Conservation (phyloP, 2,329 filamentous ascomycete species). For the Fusarium goolgardi region DNA sequence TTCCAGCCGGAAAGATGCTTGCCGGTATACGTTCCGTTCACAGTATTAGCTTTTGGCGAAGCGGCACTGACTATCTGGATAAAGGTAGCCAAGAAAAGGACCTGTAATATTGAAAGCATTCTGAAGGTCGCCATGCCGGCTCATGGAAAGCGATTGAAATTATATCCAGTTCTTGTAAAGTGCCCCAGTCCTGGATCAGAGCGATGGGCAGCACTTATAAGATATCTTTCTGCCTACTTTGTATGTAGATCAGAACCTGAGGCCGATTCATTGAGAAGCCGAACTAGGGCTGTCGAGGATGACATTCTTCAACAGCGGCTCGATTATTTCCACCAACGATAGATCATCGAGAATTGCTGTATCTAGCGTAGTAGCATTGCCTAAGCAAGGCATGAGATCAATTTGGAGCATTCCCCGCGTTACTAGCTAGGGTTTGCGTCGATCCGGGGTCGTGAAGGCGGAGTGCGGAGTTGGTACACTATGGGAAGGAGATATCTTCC, state of each 20-base stretch:
- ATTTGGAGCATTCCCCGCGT: conserved; percentile 13
- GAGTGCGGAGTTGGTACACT: conserved; percentile 5
- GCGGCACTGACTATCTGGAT: neutral
- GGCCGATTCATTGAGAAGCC: neutral
- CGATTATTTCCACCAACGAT: conserved; percentile 34
- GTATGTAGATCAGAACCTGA: neutral
- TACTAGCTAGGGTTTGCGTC: conserved; percentile 3
- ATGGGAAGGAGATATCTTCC: conserved; percentile 10
- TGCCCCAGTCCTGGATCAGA: neutral
- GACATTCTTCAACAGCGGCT: neutral
- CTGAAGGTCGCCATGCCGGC: neutral
- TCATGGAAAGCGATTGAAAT: too few species aligned
- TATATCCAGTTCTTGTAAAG: neutral
- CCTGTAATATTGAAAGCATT: neutral
- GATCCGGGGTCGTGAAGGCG: conserved; percentile 26
- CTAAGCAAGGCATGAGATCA: neutral
- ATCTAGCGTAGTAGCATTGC: neutral
- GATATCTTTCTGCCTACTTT: neutral
- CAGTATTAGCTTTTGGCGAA: conserved; percentile 36
- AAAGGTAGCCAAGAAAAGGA: neutral
- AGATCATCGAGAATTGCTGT: neutral
- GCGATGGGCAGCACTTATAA: conserved; percentile 8
- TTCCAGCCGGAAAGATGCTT: conserved; percentile 49
- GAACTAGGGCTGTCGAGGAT: neutral
- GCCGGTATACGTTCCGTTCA: conserved; percentile 48